Conservation (phyloP, 2,329 filamentous ascomycete genomes). For the Alternaria gaisen region DNA sequence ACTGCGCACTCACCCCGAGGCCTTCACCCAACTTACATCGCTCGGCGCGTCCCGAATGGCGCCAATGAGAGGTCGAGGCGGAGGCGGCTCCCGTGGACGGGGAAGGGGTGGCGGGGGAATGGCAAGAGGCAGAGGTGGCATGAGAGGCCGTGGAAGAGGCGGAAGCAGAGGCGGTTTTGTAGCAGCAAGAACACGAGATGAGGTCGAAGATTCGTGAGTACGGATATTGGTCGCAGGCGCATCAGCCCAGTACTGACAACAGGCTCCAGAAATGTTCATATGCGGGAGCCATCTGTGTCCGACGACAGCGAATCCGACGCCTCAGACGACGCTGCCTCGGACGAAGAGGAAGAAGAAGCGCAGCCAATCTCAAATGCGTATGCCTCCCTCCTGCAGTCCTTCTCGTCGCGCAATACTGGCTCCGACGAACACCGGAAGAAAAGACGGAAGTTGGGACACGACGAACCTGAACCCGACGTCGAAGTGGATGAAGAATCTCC, state of each 20-base stretch:
- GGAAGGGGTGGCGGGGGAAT: conserved; percentile 6
- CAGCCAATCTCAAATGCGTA: conserved; percentile 58
- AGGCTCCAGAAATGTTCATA: conserved; percentile 16
- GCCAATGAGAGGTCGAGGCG: conserved; percentile 24
- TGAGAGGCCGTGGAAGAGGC: conserved; percentile 16
- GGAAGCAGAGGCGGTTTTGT: conserved; percentile 39
- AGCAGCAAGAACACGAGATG: conserved; percentile 40
- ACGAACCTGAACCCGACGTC: neutral
- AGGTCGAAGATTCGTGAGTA: conserved; percentile 44
- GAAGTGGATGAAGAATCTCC: conserved; percentile 18
- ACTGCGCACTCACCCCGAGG: neutral
- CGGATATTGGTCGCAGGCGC: conserved; percentile 13
- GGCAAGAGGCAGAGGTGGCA: conserved; percentile 17
- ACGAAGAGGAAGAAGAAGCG: conserved; percentile 34
- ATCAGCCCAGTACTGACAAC: conserved; percentile 22
- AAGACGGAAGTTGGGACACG: conserved; percentile 61
- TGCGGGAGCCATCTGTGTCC: conserved; percentile 30
- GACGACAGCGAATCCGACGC: conserved; percentile 28
- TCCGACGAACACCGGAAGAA: conserved; percentile 59
- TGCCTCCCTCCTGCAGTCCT: conserved; percentile 64
- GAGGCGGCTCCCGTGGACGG: conserved; percentile 33
- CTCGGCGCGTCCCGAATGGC: conserved; percentile 16
- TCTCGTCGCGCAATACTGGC: conserved; percentile 48
- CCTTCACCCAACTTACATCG: neutral
- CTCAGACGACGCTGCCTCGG: conserved; percentile 34